Evolutionary conservation across 345 rosid species (phyloP), one percentile per base, ranked within the genome.

Genomic region (Bruguiera sexangula): DNA sequence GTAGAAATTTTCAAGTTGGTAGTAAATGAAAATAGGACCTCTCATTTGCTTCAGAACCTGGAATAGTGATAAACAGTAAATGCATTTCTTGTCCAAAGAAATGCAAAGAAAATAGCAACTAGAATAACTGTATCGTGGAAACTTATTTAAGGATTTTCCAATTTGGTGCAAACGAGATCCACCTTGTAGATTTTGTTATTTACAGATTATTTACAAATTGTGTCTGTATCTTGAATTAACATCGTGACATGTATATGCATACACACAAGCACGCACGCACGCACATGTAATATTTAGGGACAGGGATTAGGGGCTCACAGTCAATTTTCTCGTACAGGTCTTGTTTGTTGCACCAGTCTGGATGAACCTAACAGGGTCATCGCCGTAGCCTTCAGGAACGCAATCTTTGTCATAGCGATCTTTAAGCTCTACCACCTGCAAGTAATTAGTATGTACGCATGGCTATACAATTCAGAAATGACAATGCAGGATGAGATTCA

Each of bases 41-140:
- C 66, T 73, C 81, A 78, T 78, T 34, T 8, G 62, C 75, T 78
- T 78, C 11, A 75, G 67, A 16, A 70, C 81, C 81, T 78, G 68
- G 50, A 56, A 48, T n/a, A 22, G 0, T 4, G 59, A 19, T 22
- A 5, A 20, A n/a, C 16, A 55, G 16, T 18, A 24, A 31, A 52
- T 36, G 9, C 8, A 26, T 54, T 54, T 8, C 26, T 54, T n/a
- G 24, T 55, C 59, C 1, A 9, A 55, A 53, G 20, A n/a, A 55
- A 21, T 13, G 59, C 24, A 55, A 22, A 26, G 18, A 43, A 43
- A 43, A 43, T 43, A 11, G 16, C 50, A 43, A 43, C 1, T 2
- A 43, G 19, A 15, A 43, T 11, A 39, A 39, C 48, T 39, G 3
- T 10, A 39, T 39, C 13, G 50, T 13, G 10, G 59, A n/a, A 55